These are phyloP conservation scores for Citrus maxima DNA, from an alignment of 345 rosid genomes.

Conservation along the genomic window DNA sequence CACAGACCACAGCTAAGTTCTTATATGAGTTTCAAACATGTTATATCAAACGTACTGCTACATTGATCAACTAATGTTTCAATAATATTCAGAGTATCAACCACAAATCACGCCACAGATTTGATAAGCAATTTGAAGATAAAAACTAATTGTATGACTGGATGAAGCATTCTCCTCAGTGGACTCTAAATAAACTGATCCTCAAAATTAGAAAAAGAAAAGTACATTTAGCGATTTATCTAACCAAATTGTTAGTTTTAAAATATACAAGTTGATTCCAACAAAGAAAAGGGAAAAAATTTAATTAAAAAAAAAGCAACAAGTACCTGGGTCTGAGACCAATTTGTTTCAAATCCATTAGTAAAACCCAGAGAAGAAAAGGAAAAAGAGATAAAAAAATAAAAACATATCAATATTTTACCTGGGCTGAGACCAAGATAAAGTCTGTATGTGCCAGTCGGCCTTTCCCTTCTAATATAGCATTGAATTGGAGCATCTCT, in stretches of 20 bases:
- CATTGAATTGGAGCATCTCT: conserved; percentile 83
- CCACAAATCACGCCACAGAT: not conserved
- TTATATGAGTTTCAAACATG: not conserved
- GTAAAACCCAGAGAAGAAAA: not conserved
- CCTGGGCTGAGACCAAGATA: conserved; percentile 89
- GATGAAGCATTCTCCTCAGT: not conserved
- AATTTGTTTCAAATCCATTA: not conserved
- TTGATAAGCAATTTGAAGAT: not conserved
- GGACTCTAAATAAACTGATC: not conserved
- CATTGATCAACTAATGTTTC: not conserved
- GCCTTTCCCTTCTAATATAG: conserved; percentile 76
- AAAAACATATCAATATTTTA: conserved; percentile 20
- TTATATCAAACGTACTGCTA: not conserved
- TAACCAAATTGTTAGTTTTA: not conserved
- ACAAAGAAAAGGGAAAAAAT: not conserved
- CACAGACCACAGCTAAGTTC: not conserved
- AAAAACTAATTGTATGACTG: not conserved
- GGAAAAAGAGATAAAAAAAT: not conserved
- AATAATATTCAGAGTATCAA: not conserved
- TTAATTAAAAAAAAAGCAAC: too few relatives aligned
- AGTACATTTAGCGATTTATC: not conserved
- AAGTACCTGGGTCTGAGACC: not conserved
- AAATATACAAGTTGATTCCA: not conserved
- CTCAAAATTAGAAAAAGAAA: not conserved
- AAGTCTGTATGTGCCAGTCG: conserved; percentile 58